These are phyloP conservation scores for Eremochloa ophiuroides DNA, from an alignment of 176 grass and related monocot species.

Conservation along the genomic window DNA sequence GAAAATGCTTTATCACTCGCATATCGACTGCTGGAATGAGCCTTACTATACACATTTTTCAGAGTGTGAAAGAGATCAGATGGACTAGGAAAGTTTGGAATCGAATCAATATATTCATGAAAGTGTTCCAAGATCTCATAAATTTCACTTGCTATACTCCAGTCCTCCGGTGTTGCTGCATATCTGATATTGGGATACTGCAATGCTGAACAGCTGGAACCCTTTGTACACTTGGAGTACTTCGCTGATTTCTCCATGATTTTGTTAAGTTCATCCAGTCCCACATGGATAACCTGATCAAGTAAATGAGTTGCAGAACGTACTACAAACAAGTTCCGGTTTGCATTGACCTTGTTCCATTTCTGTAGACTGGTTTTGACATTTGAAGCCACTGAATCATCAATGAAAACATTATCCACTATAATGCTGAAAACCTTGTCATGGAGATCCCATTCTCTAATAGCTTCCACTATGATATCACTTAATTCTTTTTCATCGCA, in stretches of 20 bases:
- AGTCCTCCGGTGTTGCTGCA: slow-evolving; percentile 12
- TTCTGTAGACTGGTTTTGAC: slow-evolving; percentile 3
- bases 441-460: slow-evolving; percentile 21
- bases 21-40: not conserved
- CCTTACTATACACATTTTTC: not conserved
- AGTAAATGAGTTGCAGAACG: slow-evolving; percentile 30
- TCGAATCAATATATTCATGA: not conserved
- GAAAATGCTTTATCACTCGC: not conserved
- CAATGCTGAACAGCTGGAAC: not conserved
- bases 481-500: slow-evolving; percentile 1
- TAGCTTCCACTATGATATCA: not conserved
- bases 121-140: slow-evolving; percentile 17
- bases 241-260: slow-evolving; percentile 13
- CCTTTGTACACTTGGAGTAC: not conserved
- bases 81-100: not conserved
- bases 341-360: not conserved
- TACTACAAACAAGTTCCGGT: slow-evolving; percentile 27
- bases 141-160: not conserved
- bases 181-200: slow-evolving; percentile 10
- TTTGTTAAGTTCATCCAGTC: slow-evolving; percentile 33
- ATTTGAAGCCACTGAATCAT: slow-evolving; percentile 28
- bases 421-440: slow-evolving; percentile 28
- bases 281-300: slow-evolving; percentile 34
- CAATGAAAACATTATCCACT: slow-evolving; percentile 19
- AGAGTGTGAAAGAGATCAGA: not conserved